Percentiles rank a stretch among this genome's conserved stretches.
These are phyloP conservation scores for Plenodomus lindquistii DNA, from an alignment of 2,329 filamentous ascomycete genomes.

Conservation along the genomic window DNA sequence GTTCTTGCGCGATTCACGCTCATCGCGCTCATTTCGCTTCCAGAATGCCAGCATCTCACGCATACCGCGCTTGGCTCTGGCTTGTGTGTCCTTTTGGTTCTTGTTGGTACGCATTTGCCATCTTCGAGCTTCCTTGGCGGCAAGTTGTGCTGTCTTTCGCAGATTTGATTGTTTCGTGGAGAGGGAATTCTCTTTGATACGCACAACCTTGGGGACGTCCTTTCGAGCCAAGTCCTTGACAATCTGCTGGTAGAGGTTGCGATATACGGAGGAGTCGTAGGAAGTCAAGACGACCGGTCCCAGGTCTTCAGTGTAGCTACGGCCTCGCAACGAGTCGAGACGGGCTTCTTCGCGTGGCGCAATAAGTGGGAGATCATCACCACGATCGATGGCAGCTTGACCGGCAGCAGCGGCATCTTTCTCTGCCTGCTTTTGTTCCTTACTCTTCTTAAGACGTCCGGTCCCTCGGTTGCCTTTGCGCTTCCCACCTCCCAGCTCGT, in stretches of 20 bases:
- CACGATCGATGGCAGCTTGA: conserved; percentile 79
- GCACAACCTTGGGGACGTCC: conserved; percentile 89
- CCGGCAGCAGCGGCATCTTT: conserved; percentile 82
- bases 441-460: conserved; percentile 85
- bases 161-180: conserved; percentile 90
- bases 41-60: conserved; percentile 99
- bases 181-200: conserved; percentile 83
- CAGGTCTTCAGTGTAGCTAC: conserved; percentile 55
- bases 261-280: conserved; percentile 89
- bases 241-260: conserved; percentile 96
- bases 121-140: conserved; percentile 93
- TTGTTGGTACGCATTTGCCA: conserved; percentile 99
- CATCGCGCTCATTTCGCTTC: conserved; percentile 98
- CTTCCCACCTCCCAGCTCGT: conserved; percentile 54
- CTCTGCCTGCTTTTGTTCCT: conserved; percentile 69
- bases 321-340: conserved; percentile 47
- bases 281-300: conserved; percentile 48
- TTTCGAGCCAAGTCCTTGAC: conserved; percentile 94
- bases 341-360: conserved; percentile 63
- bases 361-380: conserved; percentile 69
- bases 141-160: conserved; percentile 94
- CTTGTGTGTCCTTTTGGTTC: conserved; percentile 96
- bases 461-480: conserved; percentile 57
- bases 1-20: conserved; percentile 89
- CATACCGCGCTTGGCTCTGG: conserved; percentile 96